Conservation (phyloP, 73 alveolate species). For the Paramecium tetraurelia region DNA sequence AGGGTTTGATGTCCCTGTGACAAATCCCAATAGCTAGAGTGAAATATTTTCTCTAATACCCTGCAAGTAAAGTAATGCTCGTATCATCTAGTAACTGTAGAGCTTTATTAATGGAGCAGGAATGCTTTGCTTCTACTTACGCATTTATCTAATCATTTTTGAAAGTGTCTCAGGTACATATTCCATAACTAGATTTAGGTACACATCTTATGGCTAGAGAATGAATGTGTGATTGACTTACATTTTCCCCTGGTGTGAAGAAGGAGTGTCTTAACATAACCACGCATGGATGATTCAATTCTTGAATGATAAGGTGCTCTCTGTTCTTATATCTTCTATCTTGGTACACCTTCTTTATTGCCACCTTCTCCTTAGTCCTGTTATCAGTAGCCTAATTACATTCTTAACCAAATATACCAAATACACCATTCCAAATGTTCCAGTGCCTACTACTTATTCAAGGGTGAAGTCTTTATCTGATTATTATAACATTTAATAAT, state of each 20-base stretch:
- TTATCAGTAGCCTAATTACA: slow-evolving; percentile 67
- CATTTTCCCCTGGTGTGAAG: slow-evolving; percentile 82
- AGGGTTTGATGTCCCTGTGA: slow-evolving; percentile 86
- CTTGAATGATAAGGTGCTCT: slow-evolving; percentile 86
- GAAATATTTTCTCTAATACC: slow-evolving; percentile 8
- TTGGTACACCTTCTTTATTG: slow-evolving; percentile 82
- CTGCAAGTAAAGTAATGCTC: slow-evolving; percentile 81
- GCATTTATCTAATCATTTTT: slow-evolving; percentile 72
- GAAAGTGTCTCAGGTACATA: slow-evolving; percentile 87
- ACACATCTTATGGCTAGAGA: slow-evolving; percentile 77
- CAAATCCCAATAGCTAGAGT: slow-evolving; percentile 68
- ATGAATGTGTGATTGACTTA: not conserved
- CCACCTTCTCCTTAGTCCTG: slow-evolving; percentile 81
- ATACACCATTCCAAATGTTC: slow-evolving; percentile 92
- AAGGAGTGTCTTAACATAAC: slow-evolving; percentile 80
- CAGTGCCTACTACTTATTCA: slow-evolving; percentile 80
- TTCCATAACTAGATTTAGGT: slow-evolving; percentile 89
- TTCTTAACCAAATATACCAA: slow-evolving; percentile 47
- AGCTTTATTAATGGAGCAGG: slow-evolving; percentile 80
- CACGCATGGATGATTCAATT: slow-evolving; percentile 84
- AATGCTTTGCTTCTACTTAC: slow-evolving; percentile 71
- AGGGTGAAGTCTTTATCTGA: slow-evolving; percentile 15
- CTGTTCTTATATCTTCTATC: slow-evolving; percentile 88
- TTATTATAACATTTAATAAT: not conserved
- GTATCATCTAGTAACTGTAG: slow-evolving; percentile 85